Evolutionary conservation across 495 filamentous ascomycete genomes (phyloP), one percentile per base, ranked within the genome.

Genomic region (Achaetomiella virescens): DNA sequence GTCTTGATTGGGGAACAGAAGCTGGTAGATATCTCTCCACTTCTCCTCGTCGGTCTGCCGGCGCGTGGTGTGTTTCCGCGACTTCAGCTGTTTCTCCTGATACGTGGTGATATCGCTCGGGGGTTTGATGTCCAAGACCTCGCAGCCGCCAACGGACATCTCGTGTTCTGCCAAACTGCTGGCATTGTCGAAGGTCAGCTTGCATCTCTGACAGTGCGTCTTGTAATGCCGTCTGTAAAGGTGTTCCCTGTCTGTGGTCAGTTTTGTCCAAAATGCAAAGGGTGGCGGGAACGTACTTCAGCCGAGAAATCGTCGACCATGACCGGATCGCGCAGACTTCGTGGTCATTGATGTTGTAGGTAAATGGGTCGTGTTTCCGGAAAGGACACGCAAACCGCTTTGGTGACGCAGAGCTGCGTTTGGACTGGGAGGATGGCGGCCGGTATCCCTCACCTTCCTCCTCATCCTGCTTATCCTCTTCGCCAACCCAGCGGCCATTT

Each of bases 21-120:
- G 59, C 6, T 46, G 52, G 50, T 68, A 70, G 0, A 70, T 62
- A 15, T 70, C 67, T 15, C 25, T 41, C 67, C 67, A 70, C 18
- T 68, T 68, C 6, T 68, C 65, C 15, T 63, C 55, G 18, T 68
- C 65, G 2, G 48, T 59, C 29, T 63, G 62, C 7, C 49, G 54
- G 12, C 56, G 54, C 9, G 57, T 27, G 4, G 54, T 54, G 50
- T 66, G 53, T 40, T 62, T 66, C 47, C 58, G 61, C 1, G 64
- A 63, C 38, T 63, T 69, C 15, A 69, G 42, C 48, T 63, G 60
- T 27, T 60, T 61, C 35, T 69, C 64, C 36, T 69, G 64, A 20
- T 47, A 27, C 2, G 55, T 41, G 1, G 55, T 53, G 21, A 69
- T 69, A 46, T 69, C 64, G 4, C 61, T 49, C 14, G 66, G 66